Percentiles rank a stretch among this genome's conserved stretches.
These are phyloP conservation scores for Kluyveromyces aestuarii DNA, from an alignment of 805 yeast species.

Conservation along the genomic window DNA sequence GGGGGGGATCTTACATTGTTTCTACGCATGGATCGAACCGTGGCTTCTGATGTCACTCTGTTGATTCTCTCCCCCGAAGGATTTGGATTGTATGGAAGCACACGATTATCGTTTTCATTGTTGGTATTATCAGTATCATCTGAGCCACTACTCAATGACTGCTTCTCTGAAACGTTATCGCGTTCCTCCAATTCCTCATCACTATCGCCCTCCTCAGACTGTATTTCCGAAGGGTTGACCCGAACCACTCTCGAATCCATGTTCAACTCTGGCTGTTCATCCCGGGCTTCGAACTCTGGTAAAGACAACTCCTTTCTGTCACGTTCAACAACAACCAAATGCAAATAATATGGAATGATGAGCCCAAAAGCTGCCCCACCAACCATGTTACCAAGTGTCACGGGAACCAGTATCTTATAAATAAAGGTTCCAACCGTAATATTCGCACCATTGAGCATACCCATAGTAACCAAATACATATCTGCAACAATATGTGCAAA, in stretches of 20 bases:
- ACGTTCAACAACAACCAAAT: constrained; percentile 60
- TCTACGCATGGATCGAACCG: neutral
- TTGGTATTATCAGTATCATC: neutral
- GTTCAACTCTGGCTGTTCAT: constrained; percentile 72
- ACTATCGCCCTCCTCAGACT: constrained; percentile 7
- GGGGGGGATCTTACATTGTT: constrained; percentile 45
- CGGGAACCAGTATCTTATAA: constrained; percentile 69
- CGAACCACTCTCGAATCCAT: constrained; percentile 74
- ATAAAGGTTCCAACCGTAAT: constrained; percentile 54
- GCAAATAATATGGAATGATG: constrained; percentile 63
- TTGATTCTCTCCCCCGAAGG: neutral
- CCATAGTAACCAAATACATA: constrained; percentile 61
- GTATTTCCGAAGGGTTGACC: constrained; percentile 20
- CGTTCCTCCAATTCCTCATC: constrained; percentile 1
- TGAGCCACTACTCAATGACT: neutral
- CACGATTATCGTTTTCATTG: neutral
- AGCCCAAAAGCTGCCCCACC: constrained; percentile 70
- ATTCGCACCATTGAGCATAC: constrained; percentile 57
- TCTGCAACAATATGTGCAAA: constrained; percentile 79
- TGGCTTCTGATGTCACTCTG: neutral
- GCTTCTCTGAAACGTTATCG: constrained; percentile 1
- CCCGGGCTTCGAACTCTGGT: constrained; percentile 62
- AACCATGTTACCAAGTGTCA: constrained; percentile 62
- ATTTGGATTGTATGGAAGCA: neutral
- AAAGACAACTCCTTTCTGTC: constrained; percentile 54